Evolutionary conservation across 2,329 filamentous ascomycete genomes (phyloP), one percentile per base, ranked within the genome.

Genomic region (Fusarium chuoi): DNA sequence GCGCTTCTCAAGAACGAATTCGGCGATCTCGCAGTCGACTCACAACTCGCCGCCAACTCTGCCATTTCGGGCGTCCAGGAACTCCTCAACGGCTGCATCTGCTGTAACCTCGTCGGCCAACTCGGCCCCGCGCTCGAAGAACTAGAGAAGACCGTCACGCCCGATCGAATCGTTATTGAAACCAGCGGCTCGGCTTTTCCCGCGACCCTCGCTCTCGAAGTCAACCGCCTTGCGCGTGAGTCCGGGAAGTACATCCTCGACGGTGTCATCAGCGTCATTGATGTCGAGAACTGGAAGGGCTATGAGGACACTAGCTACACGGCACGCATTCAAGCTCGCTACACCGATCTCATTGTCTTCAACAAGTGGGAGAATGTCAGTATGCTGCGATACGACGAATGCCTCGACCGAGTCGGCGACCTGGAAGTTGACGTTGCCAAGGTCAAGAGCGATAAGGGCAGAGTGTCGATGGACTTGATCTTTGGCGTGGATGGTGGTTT

Each of bases 1-100:
- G 96, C 96, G 5, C 91, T 99, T 22, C 89, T 99, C 62, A 99
- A 99, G 83, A 99, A 99, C 84, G 96, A 99, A 85, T 98, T 98
- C 82, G 96, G 96, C 80, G 95, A 98, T 82, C 85, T 99, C 46
- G 95, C 95, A 41, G 89, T 99, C 81, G 96, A 99, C 86, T 96
- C 94, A 3, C 94, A 98, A 82, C 92, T 99, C 36, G 96, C 96
- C 22, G 88, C 93, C 1, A 93, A 93, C 20, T 90, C 90, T 56
- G 91, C 95, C 71, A 95, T 99, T 76, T 92, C 94, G 2, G 96
- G 95, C 62, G 95, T 98, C 9, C 93, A 93, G 78, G 96, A 99
- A 83, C 89, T 99, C 3, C 91, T 99, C 61, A 97, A 98, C 82
- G 96, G 96, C 75, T 98, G 96, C 85, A 98, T 99, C 83, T 99